Percentiles rank a stretch among this genome's conserved stretches.
phyloP scores from a whole-genome alignment of 305 asterid genomes.

The Fraxinus angustifolia region DNA sequence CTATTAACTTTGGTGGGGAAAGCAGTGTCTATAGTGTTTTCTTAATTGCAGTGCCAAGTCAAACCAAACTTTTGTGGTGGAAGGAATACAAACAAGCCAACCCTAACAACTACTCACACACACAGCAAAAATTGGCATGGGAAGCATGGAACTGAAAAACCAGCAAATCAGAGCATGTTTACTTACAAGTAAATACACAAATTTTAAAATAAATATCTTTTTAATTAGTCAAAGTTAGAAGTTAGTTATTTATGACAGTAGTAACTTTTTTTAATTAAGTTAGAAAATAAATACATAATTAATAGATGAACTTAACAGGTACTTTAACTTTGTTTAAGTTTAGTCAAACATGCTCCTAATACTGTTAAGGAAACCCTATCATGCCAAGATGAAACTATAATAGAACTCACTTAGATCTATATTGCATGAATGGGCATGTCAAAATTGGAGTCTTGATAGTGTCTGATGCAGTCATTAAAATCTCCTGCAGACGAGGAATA shows the following conservation, averaged over 20 bases:
- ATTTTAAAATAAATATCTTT: not conserved
- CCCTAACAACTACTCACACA: not conserved
- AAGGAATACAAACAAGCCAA: not conserved
- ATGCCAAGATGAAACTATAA: constrained; percentile 10
- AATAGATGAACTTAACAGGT: not conserved
- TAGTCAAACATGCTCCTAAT: not conserved
- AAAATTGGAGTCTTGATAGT: constrained; percentile 77
- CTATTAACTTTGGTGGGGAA: not conserved
- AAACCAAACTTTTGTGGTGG: not conserved
- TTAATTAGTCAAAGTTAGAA: not conserved
- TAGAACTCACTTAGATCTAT: constrained; percentile 62
- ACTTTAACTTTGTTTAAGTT: not conserved
- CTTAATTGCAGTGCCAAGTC: not conserved
- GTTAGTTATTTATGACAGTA: not conserved
- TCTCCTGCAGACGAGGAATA: constrained; percentile 98
- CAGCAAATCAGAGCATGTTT: not conserved
- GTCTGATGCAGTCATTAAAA: constrained; percentile 82
- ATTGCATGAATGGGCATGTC: constrained; percentile 77
- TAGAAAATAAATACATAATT: not conserved
- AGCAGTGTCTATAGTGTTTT: not conserved
- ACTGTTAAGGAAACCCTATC: not conserved
- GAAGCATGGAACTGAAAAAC: not conserved
- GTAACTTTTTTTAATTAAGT: not conserved
- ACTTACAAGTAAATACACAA: not conserved
- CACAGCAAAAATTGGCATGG: not conserved